Conservation (phyloP, 2,329 filamentous ascomycete species). For the Penicillium sp. region DNA sequence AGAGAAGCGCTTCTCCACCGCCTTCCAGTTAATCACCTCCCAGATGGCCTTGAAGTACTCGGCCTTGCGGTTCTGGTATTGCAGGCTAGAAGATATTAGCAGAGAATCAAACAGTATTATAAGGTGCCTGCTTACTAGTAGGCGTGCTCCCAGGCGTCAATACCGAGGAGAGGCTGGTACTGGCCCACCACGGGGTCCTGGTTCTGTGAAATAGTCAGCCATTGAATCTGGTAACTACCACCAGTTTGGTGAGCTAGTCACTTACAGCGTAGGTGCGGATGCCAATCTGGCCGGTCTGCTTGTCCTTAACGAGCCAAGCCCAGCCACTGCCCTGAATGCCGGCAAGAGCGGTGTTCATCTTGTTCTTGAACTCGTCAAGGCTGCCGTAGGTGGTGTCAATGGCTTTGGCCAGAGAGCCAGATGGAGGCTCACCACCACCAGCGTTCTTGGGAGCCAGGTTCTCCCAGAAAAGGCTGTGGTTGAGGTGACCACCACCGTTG, state of each 20-base stretch:
- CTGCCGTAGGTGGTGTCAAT: slow-evolving; percentile 57
- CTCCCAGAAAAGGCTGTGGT: slow-evolving; percentile 63
- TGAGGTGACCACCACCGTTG: slow-evolving; percentile 58
- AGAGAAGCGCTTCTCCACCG: slow-evolving; percentile 69
- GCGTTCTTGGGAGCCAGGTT: slow-evolving; percentile 58
- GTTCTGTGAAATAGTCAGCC: slow-evolving; percentile 47
- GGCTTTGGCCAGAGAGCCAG: slow-evolving; percentile 51
- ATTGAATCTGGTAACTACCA: neutral
- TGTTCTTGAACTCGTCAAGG: slow-evolving; percentile 55
- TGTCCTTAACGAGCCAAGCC: slow-evolving; percentile 59
- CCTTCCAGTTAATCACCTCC: slow-evolving; percentile 96
- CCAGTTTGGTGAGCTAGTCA: slow-evolving; percentile 1
- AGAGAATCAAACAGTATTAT: slow-evolving; percentile 1
- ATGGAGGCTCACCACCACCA: slow-evolving; percentile 59
- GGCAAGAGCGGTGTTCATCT: slow-evolving; percentile 59
- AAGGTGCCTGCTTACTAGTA: slow-evolving; percentile 59
- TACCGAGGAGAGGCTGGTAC: slow-evolving; percentile 73
- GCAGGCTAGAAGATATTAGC: slow-evolving; percentile 50
- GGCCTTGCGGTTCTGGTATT: slow-evolving; percentile 95
- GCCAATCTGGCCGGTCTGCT: slow-evolving; percentile 51
- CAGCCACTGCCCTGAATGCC: slow-evolving; percentile 62
- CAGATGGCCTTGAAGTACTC: slow-evolving; percentile 92
- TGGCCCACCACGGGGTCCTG: slow-evolving; percentile 84
- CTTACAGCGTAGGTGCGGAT: slow-evolving; percentile 60
- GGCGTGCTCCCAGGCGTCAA: slow-evolving; percentile 95